Conservation (phyloP, 257 asterid species). For the Orobanche coerulescens region DNA sequence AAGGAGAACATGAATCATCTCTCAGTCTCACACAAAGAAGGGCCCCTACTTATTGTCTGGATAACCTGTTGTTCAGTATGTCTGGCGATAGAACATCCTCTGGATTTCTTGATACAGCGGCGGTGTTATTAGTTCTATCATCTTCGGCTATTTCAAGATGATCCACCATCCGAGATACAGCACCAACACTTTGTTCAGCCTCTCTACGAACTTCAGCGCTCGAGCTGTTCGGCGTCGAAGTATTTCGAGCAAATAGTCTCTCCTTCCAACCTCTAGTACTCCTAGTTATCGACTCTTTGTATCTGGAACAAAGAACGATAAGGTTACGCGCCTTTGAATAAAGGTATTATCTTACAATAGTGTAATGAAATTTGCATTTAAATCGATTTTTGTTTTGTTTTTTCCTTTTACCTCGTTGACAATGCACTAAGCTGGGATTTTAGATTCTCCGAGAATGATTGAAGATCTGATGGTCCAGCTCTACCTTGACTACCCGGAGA, state of each 20-base stretch:
- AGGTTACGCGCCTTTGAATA: neutral
- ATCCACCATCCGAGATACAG: conserved; percentile 53
- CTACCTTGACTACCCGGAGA: conserved; percentile 60
- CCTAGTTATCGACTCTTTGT: conserved; percentile 77
- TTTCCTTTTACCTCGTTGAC: conserved; percentile 51
- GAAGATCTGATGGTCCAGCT: conserved; percentile 84
- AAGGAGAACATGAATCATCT: conserved; percentile 14
- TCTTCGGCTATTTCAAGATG: conserved; percentile 53
- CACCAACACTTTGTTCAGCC: conserved; percentile 29
- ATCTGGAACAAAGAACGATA: conserved; percentile 29
- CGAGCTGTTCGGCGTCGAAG: conserved; percentile 26
- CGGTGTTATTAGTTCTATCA: conserved; percentile 29
- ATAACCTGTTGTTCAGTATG: conserved; percentile 25
- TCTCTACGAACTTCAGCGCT: conserved; percentile 44
- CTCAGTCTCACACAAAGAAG: conserved; percentile 37
- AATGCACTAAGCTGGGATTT: conserved; percentile 69
- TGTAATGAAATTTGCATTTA: too few species aligned
- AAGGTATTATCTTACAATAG: neutral
- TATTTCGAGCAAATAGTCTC: conserved; percentile 71
- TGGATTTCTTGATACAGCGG: conserved; percentile 30
- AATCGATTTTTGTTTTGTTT: too few species aligned
- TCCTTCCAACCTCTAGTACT: conserved; percentile 97
- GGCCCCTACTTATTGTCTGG: conserved; percentile 13
- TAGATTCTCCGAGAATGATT: conserved; percentile 62
- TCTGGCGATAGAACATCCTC: conserved; percentile 27